Base-by-base conservation (phyloP, 2,329 filamentous ascomycete genomes). In the Colletotrichum cuscutae region DNA sequence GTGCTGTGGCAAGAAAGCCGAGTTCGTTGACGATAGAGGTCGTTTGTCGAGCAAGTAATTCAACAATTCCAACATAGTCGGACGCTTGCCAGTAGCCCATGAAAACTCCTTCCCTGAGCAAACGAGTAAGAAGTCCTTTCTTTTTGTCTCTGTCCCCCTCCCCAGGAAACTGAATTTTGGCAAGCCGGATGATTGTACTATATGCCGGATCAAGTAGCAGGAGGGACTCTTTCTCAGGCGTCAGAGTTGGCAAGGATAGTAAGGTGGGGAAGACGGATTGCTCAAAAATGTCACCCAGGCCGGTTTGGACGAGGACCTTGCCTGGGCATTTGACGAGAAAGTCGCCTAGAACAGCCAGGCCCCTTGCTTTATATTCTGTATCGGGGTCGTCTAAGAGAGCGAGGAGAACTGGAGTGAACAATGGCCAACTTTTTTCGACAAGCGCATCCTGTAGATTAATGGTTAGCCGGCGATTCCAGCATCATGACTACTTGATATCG, bases 191-290 rank as follows among this genome's bases (percentile, higher is more conserved):
- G 3, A 97, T 85, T 2, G 91, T 91, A 8, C 88, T 85, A 75
- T 95, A 97, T 0, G 93, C 90, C 7, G 87, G 85, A 6, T 81
- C 78, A 1, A 98, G 87, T 3, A 98, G 83, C 1, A 79, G 77
- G 2, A 93, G 78, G 4, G 93, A 93, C 68, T 97, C 93, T 0
- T 86, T 79, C 77, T 94, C 92, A 0, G 93, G 91, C 0, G 94
- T 98, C 54, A 97, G 84, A 13, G 88, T 90, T 0, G 96, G 95
- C 6, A 98, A 86, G 77, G 91, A 94, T 8, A 92, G 87, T n/a
- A 98, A 87, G 46, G 91, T 90, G 0, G 94, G 93, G 75, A 92
- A 88, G 2, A 94, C 82, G 3, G 91, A 89, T 24, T 94, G 89
- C 77, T 92, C 88, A 73, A 96, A 92, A 30, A 96, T 88, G 15